Evolutionary conservation across 768 basidiomycete genomes (phyloP), one percentile per base, ranked within the genome.

Genomic region (Tylopilus rubrobrunneus): DNA sequence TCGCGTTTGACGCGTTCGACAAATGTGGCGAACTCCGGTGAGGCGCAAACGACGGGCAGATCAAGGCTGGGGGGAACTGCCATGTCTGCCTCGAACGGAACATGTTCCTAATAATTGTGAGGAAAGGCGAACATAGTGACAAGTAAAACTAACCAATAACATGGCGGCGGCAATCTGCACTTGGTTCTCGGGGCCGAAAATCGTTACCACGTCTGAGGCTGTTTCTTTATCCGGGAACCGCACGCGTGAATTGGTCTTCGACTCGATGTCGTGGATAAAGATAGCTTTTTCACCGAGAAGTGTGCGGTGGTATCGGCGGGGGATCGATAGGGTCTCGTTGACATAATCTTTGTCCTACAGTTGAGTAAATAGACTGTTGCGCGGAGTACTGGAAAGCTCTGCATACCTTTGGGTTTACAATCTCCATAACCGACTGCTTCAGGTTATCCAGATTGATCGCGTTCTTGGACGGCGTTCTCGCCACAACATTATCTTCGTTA

Each of bases 401-500:
- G 58, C 79, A 51, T 54, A 92, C 93, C 85, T 98, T 98, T 28
- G 93, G 92, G 68, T 89, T 92, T 33, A 99, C 95, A 63, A 97
- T 77, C 73, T 98, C 95, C 95, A 98, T 96, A 49, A 99, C 92
- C 47, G 90, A 88, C 68, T 89, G 87, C 76, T 95, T 98, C 62
- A 99, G 75, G 67, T 95, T 90, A 62, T 98, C 94, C 65, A 99
- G 72, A 70, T 95, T 95, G 66, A 87, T 86, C 23, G 92, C 89
- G 65, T 99, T 99, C 80, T 99, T 99, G 34, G 93, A 92, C 7
- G 96, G 96, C 2, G 96, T 99, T 48, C 96, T 81, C n/a, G 95
- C 96, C 40, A 99, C 84, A 47, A 99, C 96, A 65, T 99, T 99
- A 73, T 99, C 96, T 66, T 98, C 96, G 68, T 96, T 97, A 69